Evolutionary conservation across 768 basidiomycete genomes (phyloP), one percentile per base, ranked within the genome.

Genomic region (Dioszegia hungarica): DNA sequence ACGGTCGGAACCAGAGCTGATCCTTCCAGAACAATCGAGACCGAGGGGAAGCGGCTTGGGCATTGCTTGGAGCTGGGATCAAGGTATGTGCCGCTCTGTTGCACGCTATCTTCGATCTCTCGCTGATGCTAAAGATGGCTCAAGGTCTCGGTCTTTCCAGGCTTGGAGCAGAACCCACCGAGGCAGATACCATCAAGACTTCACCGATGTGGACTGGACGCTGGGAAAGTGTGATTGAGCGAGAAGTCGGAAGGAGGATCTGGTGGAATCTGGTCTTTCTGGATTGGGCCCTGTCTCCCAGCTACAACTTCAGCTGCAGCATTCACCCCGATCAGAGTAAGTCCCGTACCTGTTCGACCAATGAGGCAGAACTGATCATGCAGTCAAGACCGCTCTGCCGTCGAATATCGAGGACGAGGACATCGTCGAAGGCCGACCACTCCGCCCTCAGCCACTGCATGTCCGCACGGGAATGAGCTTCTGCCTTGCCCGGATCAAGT

Each of bases 181-280:
- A 60, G 3, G 54, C 57, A 2, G 66, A 70, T 46, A 67, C 67
- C 5, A 25, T 46, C 24, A 67, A 73, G 44, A 58, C 64, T 2
- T 40, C 60, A 22, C 70, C 71, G 0, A 67, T 66, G 61, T 77
- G 77, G 77, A 67, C 68, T 24, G 74, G 75, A 20, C 60, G 74
- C 27, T 77, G 75, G 75, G 72, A 75, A 41, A 67, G 62, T 33
- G 53, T 77, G n/a, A 68, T 76, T 45, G 70, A 75, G 43, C 63
- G 76, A 14, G 77, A 77, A 56, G 70, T 74, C 20, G 77, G 73
- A 0, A 48, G 77, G 15, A 59, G 75, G 39, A 60, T 75, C 0
- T 77, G 75, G 75, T 76, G 77, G 75, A 75, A 75, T 53, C 50
- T 75, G 14, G 74, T 75, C 2, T 77, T 73, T 57, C 57, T 77